Conservation (phyloP, 1,139 yeast genomes). For the Geotrichum reessii region DNA sequence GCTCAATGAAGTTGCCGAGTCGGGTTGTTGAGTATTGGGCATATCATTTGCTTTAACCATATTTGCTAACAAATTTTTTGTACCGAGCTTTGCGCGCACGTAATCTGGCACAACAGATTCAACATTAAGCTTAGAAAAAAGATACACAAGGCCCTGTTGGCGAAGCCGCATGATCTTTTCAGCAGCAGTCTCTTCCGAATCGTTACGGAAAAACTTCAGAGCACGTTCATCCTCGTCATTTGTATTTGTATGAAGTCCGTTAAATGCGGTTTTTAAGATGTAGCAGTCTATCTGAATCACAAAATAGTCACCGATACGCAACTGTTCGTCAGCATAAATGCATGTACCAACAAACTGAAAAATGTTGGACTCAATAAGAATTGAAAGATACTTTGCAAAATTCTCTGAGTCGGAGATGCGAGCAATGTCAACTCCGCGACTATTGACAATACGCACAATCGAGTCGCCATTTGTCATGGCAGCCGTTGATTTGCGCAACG, state of each 20-base stretch:
- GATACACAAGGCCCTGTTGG: constrained; percentile 51
- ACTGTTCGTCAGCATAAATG: constrained; percentile 51
- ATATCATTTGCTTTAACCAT: constrained; percentile 26
- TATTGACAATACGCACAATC: constrained; percentile 34
- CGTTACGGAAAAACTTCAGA: constrained; percentile 25
- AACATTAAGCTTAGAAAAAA: constrained; percentile 50
- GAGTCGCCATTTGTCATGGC: constrained; percentile 26
- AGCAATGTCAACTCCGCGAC: constrained; percentile 56
- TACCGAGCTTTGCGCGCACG: constrained; percentile 27
- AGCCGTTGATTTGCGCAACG: neutral
- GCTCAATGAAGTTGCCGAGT: constrained; percentile 17
- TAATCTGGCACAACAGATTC: constrained; percentile 20
- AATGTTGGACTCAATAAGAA: constrained; percentile 54
- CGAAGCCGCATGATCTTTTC: constrained; percentile 51
- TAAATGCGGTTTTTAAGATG: constrained; percentile 51
- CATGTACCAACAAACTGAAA: constrained; percentile 55
- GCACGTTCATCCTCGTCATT: constrained; percentile 4
- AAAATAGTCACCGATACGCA: constrained; percentile 71
- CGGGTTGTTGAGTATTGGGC: constrained; percentile 30
- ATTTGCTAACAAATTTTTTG: constrained; percentile 18
- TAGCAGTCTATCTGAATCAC: constrained; percentile 59
- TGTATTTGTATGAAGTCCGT: constrained; percentile 23
- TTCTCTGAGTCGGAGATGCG: constrained; percentile 57
- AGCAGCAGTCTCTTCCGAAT: constrained; percentile 46
- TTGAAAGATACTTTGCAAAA: constrained; percentile 60